phyloP scores from a whole-genome alignment of 2,329 filamentous ascomycete genomes.

The Rhexocercosporidium sp. region DNA sequence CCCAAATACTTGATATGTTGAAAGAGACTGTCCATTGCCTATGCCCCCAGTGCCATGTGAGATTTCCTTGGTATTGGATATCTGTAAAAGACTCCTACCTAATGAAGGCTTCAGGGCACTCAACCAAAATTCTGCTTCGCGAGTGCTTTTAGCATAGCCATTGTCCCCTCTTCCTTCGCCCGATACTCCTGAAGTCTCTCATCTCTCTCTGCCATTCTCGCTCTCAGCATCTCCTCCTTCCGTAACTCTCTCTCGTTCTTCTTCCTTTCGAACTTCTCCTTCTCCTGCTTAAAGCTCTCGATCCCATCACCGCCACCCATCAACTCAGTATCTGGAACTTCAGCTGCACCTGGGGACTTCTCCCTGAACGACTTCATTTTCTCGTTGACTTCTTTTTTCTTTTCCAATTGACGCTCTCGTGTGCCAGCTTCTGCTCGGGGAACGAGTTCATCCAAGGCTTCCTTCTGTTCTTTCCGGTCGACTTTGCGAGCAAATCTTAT shows the following conservation, averaged over 20 bases:
- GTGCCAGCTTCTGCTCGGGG: slow-evolving; percentile 85
- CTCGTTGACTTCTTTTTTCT: slow-evolving; percentile 74
- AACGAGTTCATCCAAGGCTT: slow-evolving; percentile 77
- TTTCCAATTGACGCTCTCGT: slow-evolving; percentile 84
- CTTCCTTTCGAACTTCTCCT: slow-evolving; percentile 69
- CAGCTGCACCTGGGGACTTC: slow-evolving; percentile 66
- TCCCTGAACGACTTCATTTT: slow-evolving; percentile 76
- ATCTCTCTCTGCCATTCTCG: slow-evolving; percentile 79
- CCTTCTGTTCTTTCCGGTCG: slow-evolving; percentile 71
- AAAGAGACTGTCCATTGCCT: background rate
- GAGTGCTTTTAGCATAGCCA: slow-evolving; percentile 79
- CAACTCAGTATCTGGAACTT: slow-evolving; percentile 74
- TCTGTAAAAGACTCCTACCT: background rate
- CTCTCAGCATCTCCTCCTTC: slow-evolving; percentile 79
- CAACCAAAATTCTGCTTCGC: slow-evolving; percentile 78
- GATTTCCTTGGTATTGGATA: background rate
- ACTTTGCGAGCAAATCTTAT: slow-evolving; percentile 65
- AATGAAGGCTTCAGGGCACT: background rate
- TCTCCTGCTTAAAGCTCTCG: slow-evolving; percentile 71
- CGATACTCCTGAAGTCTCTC: slow-evolving; percentile 72
- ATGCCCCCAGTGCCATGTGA: no score
- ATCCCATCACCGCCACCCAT: slow-evolving; percentile 73
- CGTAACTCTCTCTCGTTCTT: slow-evolving; percentile 85
- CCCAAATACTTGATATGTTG: background rate
- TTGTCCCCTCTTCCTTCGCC: slow-evolving; percentile 82